These are phyloP conservation scores for Sicyos edulis DNA, from an alignment of 306 rosid species.

Conservation along the genomic window DNA sequence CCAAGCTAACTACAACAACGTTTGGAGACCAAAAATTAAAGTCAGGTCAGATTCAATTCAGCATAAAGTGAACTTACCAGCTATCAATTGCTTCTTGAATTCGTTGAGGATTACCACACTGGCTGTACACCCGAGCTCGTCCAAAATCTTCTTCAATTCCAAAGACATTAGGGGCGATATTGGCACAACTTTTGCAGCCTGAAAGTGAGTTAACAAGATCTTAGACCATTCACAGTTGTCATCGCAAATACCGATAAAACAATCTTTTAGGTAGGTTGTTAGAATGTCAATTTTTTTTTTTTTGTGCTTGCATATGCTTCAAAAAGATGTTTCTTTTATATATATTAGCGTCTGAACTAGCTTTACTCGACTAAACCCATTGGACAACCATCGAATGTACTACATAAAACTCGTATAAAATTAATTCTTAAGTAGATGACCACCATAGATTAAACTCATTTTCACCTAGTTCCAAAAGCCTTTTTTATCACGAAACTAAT, in stretches of 20 bases:
- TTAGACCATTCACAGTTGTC: not conserved
- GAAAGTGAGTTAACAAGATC: slow-evolving; percentile 17
- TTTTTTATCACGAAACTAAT: no score
- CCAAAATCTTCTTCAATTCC: slow-evolving; percentile 86
- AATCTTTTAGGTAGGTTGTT: not conserved
- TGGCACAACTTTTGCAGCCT: slow-evolving; percentile 98
- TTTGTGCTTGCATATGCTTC: no score
- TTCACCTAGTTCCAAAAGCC: no score
- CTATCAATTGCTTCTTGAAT: no score
- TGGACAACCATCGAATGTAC: no score
- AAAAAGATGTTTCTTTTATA: no score
- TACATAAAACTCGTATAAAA: no score
- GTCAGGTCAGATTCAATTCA: not conserved
- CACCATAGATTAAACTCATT: no score
- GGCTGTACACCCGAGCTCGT: slow-evolving; percentile 70
- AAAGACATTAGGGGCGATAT: slow-evolving; percentile 63
- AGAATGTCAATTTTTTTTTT: not conserved
- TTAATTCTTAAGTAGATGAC: no score
- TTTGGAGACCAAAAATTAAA: not conserved
- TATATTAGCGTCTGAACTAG: no score
- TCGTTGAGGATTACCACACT: no score
- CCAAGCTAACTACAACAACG: not conserved
- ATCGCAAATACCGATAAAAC: not conserved
- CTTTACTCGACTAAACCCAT: no score
- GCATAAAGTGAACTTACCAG: slow-evolving; percentile 45